Evolutionary conservation across 495 filamentous ascomycete species (phyloP), one percentile per base, ranked within the genome.

Genomic region (Poronia punctata): DNA sequence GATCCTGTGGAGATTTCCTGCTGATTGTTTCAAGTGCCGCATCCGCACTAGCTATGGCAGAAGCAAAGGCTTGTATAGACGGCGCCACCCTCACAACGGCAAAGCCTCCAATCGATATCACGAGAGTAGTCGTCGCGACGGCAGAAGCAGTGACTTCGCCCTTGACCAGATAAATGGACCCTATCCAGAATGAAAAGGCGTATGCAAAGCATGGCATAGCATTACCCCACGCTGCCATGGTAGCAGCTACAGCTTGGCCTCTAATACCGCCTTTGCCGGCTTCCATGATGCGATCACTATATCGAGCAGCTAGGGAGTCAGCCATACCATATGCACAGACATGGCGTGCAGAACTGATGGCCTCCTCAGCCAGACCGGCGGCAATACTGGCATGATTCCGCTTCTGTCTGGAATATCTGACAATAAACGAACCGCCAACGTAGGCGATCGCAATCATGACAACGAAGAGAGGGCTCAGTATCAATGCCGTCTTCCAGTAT

Each of bases 21-120:
- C 88, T 84, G 40, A 94, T 92, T 3, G 83, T 87, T 35, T 66
- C 74, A 57, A 76, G 88, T 38, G 92, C 85, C 61, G 88, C 87
- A 9, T 67, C 64, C 4, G 82, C 84, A 7, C 86, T 84, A 16
- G 83, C 77, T 14, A 84, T 67, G 23, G 72, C 78, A 14, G 73
- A 80, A 3, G 75, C 79, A 51, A 94, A 88, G 7, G 87, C 81
- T 46, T 84, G 80, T 4, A 68, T 59, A 48, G 88, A 80, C 0
- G 87, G 86, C 3, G 77, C 76, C 25, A 88, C 78, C 48, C 85
- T 86, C n/a, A 83, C 83, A 31, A 94, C 60, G 26, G 79, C 74
- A 53, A 86, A 85, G 1, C 85, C 82, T 35, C 84, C 86, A 39
- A 87, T 84, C 52, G 88, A 74, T 38, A 85, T 75, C 6, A 83